Evolutionary conservation across 1,284 basidiomycete genomes (phyloP).

Genomic region (Lentinula novae-zelandiae): DNA sequence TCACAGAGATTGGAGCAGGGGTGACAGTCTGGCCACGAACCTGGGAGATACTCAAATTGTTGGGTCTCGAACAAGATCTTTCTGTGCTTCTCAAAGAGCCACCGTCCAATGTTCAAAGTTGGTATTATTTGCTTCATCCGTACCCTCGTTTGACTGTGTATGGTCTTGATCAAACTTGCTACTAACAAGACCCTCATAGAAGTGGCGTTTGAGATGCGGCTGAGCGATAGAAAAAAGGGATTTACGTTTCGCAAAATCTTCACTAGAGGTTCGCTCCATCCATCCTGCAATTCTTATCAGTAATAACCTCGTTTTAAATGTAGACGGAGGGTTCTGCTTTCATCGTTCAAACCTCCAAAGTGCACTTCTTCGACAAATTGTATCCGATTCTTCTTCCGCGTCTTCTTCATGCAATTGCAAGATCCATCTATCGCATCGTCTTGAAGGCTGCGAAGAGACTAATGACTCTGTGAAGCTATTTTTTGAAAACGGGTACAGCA

Average conservation of each 20-base stretch:
- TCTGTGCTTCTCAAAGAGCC: conserved; percentile 15
- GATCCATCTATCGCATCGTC: conserved; percentile 34
- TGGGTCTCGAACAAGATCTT: conserved; percentile 21
- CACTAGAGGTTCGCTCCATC: background rate
- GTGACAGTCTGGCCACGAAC: conserved; percentile 23
- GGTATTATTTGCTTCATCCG: conserved; percentile 25
- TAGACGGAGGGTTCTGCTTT: conserved; percentile 39
- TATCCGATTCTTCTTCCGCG: conserved; percentile 16
- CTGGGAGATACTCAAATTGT: conserved; percentile 20
- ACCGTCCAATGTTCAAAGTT: conserved; percentile 19
- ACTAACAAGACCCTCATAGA: background rate
- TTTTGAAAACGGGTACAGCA: conserved; percentile 40
- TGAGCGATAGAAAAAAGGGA: conserved; percentile 8
- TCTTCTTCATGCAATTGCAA: conserved; percentile 13
- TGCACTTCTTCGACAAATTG: conserved; percentile 31
- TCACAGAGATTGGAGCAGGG: conserved; percentile 24
- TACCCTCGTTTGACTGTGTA: conserved; percentile 34
- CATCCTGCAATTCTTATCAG: background rate
- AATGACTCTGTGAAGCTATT: conserved; percentile 29
- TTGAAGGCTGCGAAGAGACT: conserved; percentile 32
- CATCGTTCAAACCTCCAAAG: conserved; percentile 44
- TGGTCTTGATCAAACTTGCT: conserved; percentile 16
- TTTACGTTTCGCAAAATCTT: conserved; percentile 9
- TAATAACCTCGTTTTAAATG: conserved; percentile 36
- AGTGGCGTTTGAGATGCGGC: conserved; percentile 8